These are phyloP conservation scores for Pleurotus tuoliensis DNA, from an alignment of 768 basidiomycete genomes.

Conservation along the genomic window DNA sequence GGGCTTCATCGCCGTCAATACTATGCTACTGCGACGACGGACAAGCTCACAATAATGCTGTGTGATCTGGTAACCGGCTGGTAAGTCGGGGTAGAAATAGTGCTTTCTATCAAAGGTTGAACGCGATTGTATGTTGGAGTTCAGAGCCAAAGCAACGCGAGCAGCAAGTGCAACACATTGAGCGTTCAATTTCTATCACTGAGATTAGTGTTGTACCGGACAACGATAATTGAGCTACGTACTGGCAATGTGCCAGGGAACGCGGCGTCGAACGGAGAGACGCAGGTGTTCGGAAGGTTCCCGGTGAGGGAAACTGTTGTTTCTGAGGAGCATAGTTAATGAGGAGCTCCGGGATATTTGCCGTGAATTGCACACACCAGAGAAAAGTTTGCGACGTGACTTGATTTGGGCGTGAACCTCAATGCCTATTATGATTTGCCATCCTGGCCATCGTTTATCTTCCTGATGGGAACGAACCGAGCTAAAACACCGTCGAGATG, in stretches of 20 bases:
- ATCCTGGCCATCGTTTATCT: constrained; percentile 71
- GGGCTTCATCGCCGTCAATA: constrained; percentile 44
- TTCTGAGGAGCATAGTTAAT: constrained; percentile 20
- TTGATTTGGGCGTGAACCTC: constrained; percentile 96
- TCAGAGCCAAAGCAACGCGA: constrained; percentile 76
- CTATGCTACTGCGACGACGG: neutral
- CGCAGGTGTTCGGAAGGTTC: constrained; percentile 66
- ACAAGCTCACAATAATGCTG: constrained; percentile 76
- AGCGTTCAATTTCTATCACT: constrained; percentile 51
- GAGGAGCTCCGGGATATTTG: neutral
- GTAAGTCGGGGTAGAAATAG: constrained; percentile 95
- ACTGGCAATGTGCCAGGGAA: constrained; percentile 94
- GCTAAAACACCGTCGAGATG: constrained; percentile 25
- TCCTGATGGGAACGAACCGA: constrained; percentile 27
- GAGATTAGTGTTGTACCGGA: neutral
- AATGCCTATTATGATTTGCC: constrained; percentile 88
- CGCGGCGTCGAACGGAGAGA: constrained; percentile 80
- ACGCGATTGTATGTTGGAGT: constrained; percentile 54
- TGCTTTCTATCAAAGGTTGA: constrained; percentile 96
- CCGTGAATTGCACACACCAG: constrained; percentile 28
- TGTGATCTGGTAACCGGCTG: constrained; percentile 95
- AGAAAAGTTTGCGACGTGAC: constrained; percentile 86
- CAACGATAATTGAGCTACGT: constrained; percentile 20
- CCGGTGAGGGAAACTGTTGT: constrained; percentile 36
- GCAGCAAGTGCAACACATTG: constrained; percentile 77